Evolutionary conservation across 1,284 basidiomycete species (phyloP).

Genomic region (Boletus albobrunnescens): DNA sequence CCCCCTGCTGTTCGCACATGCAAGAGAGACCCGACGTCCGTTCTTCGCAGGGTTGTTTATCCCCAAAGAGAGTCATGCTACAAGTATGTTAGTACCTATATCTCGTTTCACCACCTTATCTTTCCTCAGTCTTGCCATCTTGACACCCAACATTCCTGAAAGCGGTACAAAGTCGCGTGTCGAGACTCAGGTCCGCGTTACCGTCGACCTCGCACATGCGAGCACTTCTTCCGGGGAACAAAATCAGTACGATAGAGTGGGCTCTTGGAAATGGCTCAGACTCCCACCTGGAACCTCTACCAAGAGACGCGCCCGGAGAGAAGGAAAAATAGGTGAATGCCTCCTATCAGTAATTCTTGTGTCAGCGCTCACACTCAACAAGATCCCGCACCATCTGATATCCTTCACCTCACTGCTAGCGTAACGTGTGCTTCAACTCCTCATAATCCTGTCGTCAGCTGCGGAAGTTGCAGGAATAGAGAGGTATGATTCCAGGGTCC

Average conservation of each 20-base stretch:
- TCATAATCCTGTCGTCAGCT: constrained; percentile 74
- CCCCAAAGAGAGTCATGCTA: constrained; percentile 70
- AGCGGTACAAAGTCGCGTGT: constrained; percentile 89
- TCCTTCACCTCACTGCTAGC: constrained; percentile 62
- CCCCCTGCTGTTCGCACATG: constrained; percentile 54
- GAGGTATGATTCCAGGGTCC: constrained; percentile 51
- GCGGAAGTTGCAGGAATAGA: constrained; percentile 78
- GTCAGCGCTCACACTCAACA: constrained; percentile 25
- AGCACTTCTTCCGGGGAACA: constrained; percentile 57
- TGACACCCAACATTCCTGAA: constrained; percentile 81
- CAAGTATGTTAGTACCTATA: constrained; percentile 49
- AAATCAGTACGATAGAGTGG: constrained; percentile 66
- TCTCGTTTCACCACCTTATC: constrained; percentile 21
- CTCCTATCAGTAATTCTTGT: constrained; percentile 5
- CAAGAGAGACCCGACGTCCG: constrained; percentile 47
- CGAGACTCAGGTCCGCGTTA: constrained; percentile 86
- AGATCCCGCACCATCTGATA: constrained; percentile 72
- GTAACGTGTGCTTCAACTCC: constrained; percentile 78
- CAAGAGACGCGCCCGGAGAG: constrained; percentile 79
- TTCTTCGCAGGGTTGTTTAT: constrained; percentile 55
- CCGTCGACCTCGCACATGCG: constrained; percentile 68
- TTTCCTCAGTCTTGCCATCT: constrained; percentile 58
- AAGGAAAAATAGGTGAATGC: constrained; percentile 73
- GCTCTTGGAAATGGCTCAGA: constrained; percentile 80
- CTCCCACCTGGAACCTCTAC: constrained; percentile 77